Base-by-base conservation (phyloP, 2,329 filamentous ascomycete genomes). In the Monilinia laxa region DNA sequence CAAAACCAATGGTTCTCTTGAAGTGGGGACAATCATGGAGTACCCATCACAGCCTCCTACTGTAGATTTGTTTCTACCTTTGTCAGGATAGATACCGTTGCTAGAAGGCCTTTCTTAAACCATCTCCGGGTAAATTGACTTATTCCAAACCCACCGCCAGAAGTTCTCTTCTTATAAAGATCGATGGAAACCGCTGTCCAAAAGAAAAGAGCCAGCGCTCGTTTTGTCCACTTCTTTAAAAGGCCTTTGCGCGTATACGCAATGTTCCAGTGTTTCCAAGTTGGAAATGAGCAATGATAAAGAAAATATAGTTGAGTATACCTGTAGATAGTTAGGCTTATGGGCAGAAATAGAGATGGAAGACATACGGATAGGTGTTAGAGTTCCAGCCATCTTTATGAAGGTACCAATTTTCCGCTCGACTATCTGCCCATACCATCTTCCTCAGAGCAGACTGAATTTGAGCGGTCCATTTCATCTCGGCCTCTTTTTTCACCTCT, bases 201-300 rank as follows among this genome's bases (percentile, higher is more conserved):
- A 62, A 35, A 5, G 12, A 49, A 10, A 53, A 51, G 12, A 47
- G 20, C 14, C 14, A n/a, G 16, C 6, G 71, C 14, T 14, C 54
- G 59, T 57, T 62, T 71, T 3, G 73, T 31, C 11, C 73, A 67
- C 23, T 73, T 76, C 68, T 77, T 78, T 14, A 75, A 55, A 0
- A 79, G 70, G 0, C 84, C 84, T 69, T 82, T 83, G 12, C 69
- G 70, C 2, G 84, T 86, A 64, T 83, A 83, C 47, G 76, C 77
- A 20, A 83, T 79, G 23, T 80, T 78, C 84, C 83, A 86, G 68
- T 86, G 79, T n/a, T 70, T 76, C 81, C 82, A 86, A 31, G 77
- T 79, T 2, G 83, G 83, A 69, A 84, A 86, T 68, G 78, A 79
- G 75, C 82, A 85, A 14, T 80, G 75, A 25, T 80, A 74, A 62